Conservation (phyloP, 441 rosid genomes). For the Hura crepitans region DNA sequence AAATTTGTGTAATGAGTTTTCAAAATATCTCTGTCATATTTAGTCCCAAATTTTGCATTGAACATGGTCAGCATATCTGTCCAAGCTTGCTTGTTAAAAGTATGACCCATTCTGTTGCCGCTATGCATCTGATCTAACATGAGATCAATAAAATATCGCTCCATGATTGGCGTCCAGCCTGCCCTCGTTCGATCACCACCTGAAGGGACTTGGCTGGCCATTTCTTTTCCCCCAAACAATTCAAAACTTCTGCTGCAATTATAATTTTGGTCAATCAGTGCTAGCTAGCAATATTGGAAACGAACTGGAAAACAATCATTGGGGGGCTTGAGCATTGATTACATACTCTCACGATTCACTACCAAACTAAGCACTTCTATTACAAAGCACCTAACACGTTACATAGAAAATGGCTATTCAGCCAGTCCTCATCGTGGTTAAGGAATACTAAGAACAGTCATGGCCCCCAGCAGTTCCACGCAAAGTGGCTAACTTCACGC, state of each 20-base stretch:
- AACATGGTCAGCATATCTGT: conserved; percentile 40
- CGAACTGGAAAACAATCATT: background rate
- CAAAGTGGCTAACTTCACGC: background rate
- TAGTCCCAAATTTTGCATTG: conserved; percentile 45
- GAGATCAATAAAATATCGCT: conserved; percentile 46
- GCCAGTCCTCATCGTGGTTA: background rate
- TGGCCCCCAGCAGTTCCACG: background rate
- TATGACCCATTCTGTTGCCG: conserved; percentile 58
- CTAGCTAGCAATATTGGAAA: background rate
- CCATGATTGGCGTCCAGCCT: conserved; percentile 45
- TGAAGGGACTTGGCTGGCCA: conserved; percentile 29
- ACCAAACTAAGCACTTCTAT: background rate
- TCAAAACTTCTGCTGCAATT: background rate
- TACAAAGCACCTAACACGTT: background rate
- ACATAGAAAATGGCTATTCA: background rate
- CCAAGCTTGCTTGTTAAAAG: conserved; percentile 61
- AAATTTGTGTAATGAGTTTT: conserved; percentile 43
- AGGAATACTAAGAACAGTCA: background rate
- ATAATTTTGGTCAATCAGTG: background rate
- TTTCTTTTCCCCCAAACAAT: conserved; percentile 11
- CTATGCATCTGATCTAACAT: conserved; percentile 50
- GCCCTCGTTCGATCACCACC: conserved; percentile 32
- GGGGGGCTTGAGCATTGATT: background rate
- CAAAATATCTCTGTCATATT: conserved; percentile 42
- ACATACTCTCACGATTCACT: background rate